Conservation (phyloP, 139 green algal genomes). For the Spirogloea muscicola region DNA sequence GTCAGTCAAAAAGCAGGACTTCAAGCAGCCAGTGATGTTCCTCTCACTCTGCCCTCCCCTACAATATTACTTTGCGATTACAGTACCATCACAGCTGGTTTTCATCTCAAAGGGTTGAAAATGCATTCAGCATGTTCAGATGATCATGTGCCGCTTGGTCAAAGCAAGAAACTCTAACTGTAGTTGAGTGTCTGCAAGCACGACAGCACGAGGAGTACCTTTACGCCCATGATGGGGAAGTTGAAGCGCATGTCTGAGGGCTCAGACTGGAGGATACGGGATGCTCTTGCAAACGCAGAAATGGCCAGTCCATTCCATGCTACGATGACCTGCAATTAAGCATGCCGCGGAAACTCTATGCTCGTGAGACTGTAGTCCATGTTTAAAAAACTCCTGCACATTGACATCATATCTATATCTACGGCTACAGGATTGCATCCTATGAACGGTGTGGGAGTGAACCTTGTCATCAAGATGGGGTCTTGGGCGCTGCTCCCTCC, state of each 20-base stretch:
- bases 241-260: conserved; percentile 15
- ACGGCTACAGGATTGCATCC: not conserved
- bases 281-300: conserved; percentile 66
- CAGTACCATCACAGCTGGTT: too few species aligned
- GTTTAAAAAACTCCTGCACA: not conserved
- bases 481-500: conserved; percentile 55
- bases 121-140: not conserved
- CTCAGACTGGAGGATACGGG: conserved; percentile 57
- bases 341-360: not conserved
- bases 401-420: conserved; percentile 1
- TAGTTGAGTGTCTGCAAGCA: not conserved
- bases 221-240: conserved; percentile 70
- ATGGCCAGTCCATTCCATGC: conserved; percentile 88
- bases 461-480: conserved; percentile 86
- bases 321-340: conserved; percentile 68
- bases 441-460: too few species aligned
- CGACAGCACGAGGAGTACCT: not conserved
- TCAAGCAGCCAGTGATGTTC: too few species aligned
- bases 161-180: too few species aligned
- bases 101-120: not conserved
- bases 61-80: too few species aligned
- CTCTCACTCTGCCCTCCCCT: too few species aligned
- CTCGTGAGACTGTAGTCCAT: not conserved
- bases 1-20: too few species aligned
- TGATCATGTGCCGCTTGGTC: too few species aligned